These are phyloP conservation scores for Colletotrichum sp. DNA, from an alignment of 2,329 filamentous ascomycete species.

Conservation along the genomic window DNA sequence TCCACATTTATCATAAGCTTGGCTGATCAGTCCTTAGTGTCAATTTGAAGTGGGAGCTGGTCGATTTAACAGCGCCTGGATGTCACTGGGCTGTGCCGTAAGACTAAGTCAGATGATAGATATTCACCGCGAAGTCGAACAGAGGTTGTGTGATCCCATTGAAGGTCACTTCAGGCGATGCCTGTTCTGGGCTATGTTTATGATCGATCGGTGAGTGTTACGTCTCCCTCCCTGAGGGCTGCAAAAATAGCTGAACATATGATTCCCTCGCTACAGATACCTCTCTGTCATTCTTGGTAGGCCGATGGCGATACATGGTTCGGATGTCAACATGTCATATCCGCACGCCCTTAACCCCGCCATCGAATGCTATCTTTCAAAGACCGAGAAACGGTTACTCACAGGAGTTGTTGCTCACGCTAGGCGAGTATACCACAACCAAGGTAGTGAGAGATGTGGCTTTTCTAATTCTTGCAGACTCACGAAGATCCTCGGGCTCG, in stretches of 20 bases:
- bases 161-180: neutral
- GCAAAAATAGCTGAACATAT: neutral
- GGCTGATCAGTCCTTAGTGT: neutral
- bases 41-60: neutral
- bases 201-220: neutral
- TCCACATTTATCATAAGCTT: neutral
- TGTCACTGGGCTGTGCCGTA: neutral
- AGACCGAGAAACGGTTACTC: neutral
- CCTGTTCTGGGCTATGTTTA: neutral
- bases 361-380: neutral
- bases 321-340: neutral
- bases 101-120: neutral
- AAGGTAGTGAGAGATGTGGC: fast-evolving
- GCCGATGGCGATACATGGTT: neutral
- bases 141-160: neutral
- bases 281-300: neutral
- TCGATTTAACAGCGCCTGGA: neutral
- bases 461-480: neutral
- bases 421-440: neutral
- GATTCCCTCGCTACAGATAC: neutral
- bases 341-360: neutral
- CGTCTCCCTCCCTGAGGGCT: fast-evolving
- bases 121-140: neutral
- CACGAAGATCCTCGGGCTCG: neutral
- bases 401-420: neutral